These are phyloP conservation scores for Oxalis stricta DNA, from an alignment of 441 rosid species.

Conservation along the genomic window DNA sequence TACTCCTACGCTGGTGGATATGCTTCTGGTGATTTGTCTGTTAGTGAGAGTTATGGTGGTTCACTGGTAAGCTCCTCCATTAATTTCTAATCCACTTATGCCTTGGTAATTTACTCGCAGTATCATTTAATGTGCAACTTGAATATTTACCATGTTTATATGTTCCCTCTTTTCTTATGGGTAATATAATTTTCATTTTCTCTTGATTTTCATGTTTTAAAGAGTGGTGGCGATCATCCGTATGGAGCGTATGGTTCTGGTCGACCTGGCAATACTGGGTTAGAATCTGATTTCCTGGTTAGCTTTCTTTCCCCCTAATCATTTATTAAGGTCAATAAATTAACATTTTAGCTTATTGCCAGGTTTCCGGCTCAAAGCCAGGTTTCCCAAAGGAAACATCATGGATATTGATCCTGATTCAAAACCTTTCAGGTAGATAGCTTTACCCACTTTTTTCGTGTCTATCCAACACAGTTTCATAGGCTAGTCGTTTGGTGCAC, in stretches of 20 bases:
- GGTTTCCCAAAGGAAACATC: slow-evolving; percentile 13
- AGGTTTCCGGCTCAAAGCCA: slow-evolving; percentile 13
- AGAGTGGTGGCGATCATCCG: slow-evolving; percentile 22
- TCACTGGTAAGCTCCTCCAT: slow-evolving; percentile 23
- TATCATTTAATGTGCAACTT: neutral
- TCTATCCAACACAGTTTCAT: neutral
- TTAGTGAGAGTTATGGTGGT: slow-evolving; percentile 24
- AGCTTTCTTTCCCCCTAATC: neutral
- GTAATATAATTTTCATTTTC: neutral
- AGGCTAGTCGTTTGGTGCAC: slow-evolving; percentile 1
- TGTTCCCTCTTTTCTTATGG: slow-evolving; percentile 1
- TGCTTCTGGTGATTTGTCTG: slow-evolving; percentile 14
- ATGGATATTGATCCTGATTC: slow-evolving; percentile 10
- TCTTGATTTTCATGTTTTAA: neutral
- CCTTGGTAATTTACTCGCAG: no score
- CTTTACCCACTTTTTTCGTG: neutral
- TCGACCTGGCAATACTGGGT: slow-evolving; percentile 20
- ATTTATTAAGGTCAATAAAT: no score
- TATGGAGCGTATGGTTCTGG: slow-evolving; percentile 30
- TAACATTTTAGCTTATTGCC: slow-evolving; percentile 2
- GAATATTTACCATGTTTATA: neutral
- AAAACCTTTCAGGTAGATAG: slow-evolving; percentile 3
- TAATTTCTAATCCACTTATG: no score
- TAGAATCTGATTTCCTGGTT: neutral
- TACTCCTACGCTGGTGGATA: slow-evolving; percentile 18